Conservation (phyloP, 2,329 filamentous ascomycete species). For the Coleophoma cylindrospora region DNA sequence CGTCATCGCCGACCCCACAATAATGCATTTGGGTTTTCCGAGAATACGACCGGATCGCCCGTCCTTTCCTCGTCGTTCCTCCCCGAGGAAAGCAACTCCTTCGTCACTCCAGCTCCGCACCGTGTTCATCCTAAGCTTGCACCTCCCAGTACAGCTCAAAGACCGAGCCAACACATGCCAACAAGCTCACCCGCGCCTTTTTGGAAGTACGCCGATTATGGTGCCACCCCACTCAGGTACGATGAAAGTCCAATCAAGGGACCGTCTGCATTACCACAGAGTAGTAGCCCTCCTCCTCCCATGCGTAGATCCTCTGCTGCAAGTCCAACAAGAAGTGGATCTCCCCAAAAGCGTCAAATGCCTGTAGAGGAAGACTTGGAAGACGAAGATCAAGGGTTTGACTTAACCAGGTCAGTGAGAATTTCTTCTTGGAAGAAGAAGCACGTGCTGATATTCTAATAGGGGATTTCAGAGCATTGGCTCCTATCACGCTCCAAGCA, state of each 20-base stretch:
- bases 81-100: constrained; percentile 54
- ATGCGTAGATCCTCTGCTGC: constrained; percentile 14
- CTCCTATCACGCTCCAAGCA: constrained; percentile 41
- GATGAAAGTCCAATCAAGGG: constrained; percentile 56
- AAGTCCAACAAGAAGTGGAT: constrained; percentile 21
- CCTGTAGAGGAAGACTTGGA: constrained; percentile 15
- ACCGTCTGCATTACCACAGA: constrained; percentile 34
- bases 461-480: constrained; percentile 61
- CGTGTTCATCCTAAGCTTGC: constrained; percentile 70
- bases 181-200: constrained; percentile 82
- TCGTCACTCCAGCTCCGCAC: constrained; percentile 69
- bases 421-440: not conserved
- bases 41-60: constrained; percentile 50
- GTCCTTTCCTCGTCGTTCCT: constrained; percentile 57
- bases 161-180: constrained; percentile 80
- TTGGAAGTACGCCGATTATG: constrained; percentile 79
- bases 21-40: constrained; percentile 39
- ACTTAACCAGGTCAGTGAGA: constrained; percentile 22
- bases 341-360: constrained; percentile 12
- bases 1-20: constrained; percentile 41
- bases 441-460: constrained; percentile 20
- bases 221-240: constrained; percentile 62
- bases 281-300: constrained; percentile 52
- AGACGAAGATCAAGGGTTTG: constrained; percentile 23
- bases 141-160: constrained; percentile 74